phyloP scores from a whole-genome alignment of 805 yeast genomes.

The Naumovozyma baii region DNA sequence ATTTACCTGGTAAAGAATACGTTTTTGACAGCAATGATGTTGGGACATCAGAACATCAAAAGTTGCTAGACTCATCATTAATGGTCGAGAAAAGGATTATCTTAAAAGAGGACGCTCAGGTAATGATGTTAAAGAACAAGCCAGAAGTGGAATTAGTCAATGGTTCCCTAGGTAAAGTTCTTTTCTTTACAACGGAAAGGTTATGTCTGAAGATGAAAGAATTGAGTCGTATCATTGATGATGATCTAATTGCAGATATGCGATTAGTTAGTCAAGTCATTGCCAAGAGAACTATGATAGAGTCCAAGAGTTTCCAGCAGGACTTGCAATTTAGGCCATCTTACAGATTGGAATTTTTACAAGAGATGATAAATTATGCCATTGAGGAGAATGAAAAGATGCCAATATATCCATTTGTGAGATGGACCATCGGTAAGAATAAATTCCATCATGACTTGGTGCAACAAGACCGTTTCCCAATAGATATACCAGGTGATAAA shows the following conservation, averaged over 20 bases:
- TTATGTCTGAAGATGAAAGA: constrained; percentile 19
- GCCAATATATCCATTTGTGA: constrained; percentile 26
- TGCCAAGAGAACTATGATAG: constrained; percentile 11
- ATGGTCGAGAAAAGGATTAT: constrained; percentile 61
- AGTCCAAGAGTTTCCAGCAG: constrained; percentile 22
- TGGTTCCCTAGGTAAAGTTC: constrained; percentile 78
- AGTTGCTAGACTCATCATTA: constrained; percentile 42
- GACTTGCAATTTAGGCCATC: constrained; percentile 19
- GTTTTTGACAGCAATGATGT: constrained; percentile 40
- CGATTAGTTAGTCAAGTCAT: constrained; percentile 28
- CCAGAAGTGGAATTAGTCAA: constrained; percentile 67
- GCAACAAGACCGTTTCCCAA: constrained; percentile 32
- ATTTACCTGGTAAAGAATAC: constrained; percentile 39
- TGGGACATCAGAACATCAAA: constrained; percentile 24
- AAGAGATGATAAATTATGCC: constrained; percentile 14
- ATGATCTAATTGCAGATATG: constrained; percentile 25
- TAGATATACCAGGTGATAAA: constrained; percentile 29
- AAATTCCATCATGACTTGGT: constrained; percentile 28
- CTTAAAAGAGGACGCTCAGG: constrained; percentile 82
- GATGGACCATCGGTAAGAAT: constrained; percentile 25
- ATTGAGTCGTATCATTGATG: constrained; percentile 18
- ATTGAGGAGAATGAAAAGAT: constrained; percentile 12
- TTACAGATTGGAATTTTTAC: constrained; percentile 9
- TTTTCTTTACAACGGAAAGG: constrained; percentile 29
- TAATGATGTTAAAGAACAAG: constrained; percentile 80